Evolutionary conservation across 352 stramenopile species (phyloP).

Genomic region (Phytophthora pluvialis): DNA sequence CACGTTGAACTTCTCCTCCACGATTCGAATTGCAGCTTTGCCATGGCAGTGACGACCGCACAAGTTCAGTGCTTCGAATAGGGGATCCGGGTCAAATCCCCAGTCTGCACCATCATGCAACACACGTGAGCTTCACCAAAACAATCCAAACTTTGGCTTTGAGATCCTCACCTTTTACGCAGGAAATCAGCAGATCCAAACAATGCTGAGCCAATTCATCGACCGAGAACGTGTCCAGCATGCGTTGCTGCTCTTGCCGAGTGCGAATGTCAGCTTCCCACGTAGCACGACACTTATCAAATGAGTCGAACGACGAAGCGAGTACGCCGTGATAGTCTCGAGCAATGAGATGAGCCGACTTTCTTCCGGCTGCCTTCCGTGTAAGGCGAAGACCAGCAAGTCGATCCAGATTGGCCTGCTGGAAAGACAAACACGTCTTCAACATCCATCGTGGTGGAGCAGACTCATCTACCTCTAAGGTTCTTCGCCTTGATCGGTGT

Average conservation of each 20-base stretch:
- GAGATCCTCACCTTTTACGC: conserved; percentile 53
- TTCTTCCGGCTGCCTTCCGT: conserved; percentile 39
- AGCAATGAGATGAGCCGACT: conserved; percentile 56
- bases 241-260: conserved; percentile 28
- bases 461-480: conserved; percentile 16
- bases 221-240: conserved; percentile 39
- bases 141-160: not conserved
- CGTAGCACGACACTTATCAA: conserved; percentile 54
- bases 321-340: conserved; percentile 52
- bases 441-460: conserved; percentile 66
- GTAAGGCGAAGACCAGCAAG: conserved; percentile 47
- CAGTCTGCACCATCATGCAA: conserved; percentile 43
- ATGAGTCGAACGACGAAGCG: conserved; percentile 36
- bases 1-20: conserved; percentile 61
- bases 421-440: conserved; percentile 59
- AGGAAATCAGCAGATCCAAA: conserved; percentile 57
- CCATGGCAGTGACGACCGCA: conserved; percentile 60
- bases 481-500: not conserved
- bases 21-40: conserved; percentile 39
- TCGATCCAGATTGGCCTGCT: conserved; percentile 61
- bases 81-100: conserved; percentile 64
- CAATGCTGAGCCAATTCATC: conserved; percentile 58
- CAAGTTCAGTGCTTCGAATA: conserved; percentile 75
- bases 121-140: conserved; percentile 6
- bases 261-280: conserved; percentile 52